Conservation (phyloP, 1,284 basidiomycete species). For the Ceratobasidium sp. region DNA sequence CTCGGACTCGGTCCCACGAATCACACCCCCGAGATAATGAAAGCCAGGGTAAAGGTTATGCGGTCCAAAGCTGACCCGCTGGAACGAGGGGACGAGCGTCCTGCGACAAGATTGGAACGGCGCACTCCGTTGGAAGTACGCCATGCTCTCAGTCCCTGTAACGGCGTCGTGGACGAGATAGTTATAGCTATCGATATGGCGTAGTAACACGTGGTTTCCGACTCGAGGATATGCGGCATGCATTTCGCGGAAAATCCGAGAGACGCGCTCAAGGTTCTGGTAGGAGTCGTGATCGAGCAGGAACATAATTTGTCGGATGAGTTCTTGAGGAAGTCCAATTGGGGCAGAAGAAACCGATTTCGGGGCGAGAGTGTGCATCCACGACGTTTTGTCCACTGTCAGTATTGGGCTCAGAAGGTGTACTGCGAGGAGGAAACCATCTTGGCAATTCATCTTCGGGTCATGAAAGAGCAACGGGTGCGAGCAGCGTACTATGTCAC, state of each 20-base stretch:
- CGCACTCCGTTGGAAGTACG: not conserved
- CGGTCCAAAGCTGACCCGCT: too few relatives aligned
- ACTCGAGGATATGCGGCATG: not conserved
- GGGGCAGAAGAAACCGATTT: not conserved
- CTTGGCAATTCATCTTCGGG: not conserved
- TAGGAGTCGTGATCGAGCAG: not conserved
- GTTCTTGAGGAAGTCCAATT: not conserved
- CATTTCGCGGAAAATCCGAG: not conserved
- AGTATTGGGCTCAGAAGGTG: conserved; percentile 3
- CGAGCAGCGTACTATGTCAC: not conserved
- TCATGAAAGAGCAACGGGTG: not conserved
- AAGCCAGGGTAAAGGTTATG: not conserved
- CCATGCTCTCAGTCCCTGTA: not conserved
- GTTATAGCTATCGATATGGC: not conserved
- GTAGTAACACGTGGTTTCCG: not conserved
- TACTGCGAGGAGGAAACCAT: conserved; percentile 1
- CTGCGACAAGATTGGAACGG: not conserved
- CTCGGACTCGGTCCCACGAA: too few relatives aligned
- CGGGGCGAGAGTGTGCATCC: not conserved
- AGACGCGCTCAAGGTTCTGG: not conserved
- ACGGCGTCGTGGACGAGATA: not conserved
- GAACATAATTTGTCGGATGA: not conserved
- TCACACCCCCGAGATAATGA: too few relatives aligned
- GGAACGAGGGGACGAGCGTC: not conserved
- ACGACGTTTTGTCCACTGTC: not conserved